These are phyloP conservation scores for Suillus alpinus DNA, from an alignment of 768 basidiomycete genomes.

Conservation along the genomic window DNA sequence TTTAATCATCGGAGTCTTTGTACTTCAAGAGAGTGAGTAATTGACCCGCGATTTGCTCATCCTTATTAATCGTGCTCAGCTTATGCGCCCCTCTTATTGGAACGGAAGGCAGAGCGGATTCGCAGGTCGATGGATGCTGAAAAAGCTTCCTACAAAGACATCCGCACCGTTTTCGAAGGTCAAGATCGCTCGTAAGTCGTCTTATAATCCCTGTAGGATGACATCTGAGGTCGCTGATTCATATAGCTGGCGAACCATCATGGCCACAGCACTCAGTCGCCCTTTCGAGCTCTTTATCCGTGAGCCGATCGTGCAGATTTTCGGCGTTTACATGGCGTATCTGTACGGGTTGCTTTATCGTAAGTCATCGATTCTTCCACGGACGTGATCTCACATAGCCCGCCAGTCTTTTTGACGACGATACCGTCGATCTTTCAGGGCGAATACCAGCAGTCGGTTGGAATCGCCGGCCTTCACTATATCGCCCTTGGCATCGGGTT, in stretches of 20 bases:
- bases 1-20: slow-evolving; percentile 54
- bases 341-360: slow-evolving; percentile 62
- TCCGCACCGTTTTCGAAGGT: slow-evolving; percentile 49
- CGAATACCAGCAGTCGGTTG: slow-evolving; percentile 47
- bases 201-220: background rate
- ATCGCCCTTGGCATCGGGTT: slow-evolving; percentile 69
- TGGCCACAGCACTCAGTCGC: slow-evolving; percentile 53
- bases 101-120: slow-evolving; percentile 51
- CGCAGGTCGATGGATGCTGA: slow-evolving; percentile 45
- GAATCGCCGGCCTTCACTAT: slow-evolving; percentile 32
- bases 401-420: slow-evolving; percentile 63
- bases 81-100: slow-evolving; percentile 34
- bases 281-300: slow-evolving; percentile 61
- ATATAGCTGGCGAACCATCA: slow-evolving; percentile 48
- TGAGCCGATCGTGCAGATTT: slow-evolving; percentile 65
- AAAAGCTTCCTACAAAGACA: slow-evolving; percentile 34
- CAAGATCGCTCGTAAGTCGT: slow-evolving; percentile 42
- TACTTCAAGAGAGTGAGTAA: slow-evolving; percentile 60
- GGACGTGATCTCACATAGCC: background rate
- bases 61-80: slow-evolving; percentile 20
- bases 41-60: slow-evolving; percentile 6
- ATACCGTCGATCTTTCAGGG: slow-evolving; percentile 56
- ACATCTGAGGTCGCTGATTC: background rate
- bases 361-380: slow-evolving; percentile 25
- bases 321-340: slow-evolving; percentile 68